Conservation (phyloP, 2,329 filamentous ascomycete species). For the Cercospora sp. region DNA sequence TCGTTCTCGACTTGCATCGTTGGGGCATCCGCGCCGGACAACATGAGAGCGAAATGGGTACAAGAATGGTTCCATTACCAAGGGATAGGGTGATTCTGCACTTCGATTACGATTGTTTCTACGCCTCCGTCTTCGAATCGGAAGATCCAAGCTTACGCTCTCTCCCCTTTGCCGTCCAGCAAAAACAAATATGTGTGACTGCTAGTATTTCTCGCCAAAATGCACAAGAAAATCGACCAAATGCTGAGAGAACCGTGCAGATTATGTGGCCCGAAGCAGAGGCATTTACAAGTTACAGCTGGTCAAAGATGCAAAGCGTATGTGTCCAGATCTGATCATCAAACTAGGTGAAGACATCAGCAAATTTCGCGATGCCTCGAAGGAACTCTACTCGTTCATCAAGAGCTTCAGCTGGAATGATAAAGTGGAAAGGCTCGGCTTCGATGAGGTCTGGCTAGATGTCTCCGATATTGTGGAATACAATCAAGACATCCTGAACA, state of each 20-base stretch:
- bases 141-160: conserved; percentile 71
- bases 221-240: neutral
- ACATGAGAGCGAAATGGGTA: conserved; percentile 29
- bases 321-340: conserved; percentile 82
- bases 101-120: conserved; percentile 92
- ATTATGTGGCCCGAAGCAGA: conserved; percentile 79
- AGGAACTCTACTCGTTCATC: conserved; percentile 73
- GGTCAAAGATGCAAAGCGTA: conserved; percentile 73
- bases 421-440: conserved; percentile 77
- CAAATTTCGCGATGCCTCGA: conserved; percentile 82
- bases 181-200: conserved; percentile 86
- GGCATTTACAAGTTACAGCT: conserved; percentile 79
- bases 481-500: conserved; percentile 72
- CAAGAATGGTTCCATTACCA: conserved; percentile 37
- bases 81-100: conserved; percentile 74
- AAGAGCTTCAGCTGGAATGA: conserved; percentile 73
- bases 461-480: conserved; percentile 84
- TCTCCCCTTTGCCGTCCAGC: conserved; percentile 78
- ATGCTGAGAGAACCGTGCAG: conserved; percentile 55
- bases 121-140: conserved; percentile 85
- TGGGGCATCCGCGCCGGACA: neutral
- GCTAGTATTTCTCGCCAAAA: neutral
- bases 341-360: conserved; percentile 84
- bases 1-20: neutral
- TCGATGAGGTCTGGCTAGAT: conserved; percentile 83